A percentile compares a stretch with the other conserved stretches of the same genome.
phyloP scores from a whole-genome alignment of 108 stramenopile species.

The Skeletonema marinoi region DNA sequence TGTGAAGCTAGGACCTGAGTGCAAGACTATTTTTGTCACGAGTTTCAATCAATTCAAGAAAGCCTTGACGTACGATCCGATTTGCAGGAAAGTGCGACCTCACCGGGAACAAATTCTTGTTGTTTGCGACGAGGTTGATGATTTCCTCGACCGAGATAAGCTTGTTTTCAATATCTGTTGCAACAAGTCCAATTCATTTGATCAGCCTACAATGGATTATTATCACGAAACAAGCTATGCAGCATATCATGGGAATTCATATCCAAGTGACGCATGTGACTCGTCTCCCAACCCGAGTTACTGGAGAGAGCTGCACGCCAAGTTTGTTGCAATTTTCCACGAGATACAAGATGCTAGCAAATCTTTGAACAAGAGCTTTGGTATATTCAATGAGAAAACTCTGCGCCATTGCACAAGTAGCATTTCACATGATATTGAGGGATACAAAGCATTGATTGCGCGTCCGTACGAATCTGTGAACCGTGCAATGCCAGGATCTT shows the following conservation, averaged over 20 bases:
- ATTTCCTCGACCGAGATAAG: conserved; percentile 60
- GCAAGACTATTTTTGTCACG: conserved; percentile 56
- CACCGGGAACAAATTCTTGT: conserved; percentile 57
- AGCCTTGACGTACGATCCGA: conserved; percentile 58
- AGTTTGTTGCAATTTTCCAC: conserved; percentile 47
- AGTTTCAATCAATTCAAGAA: conserved; percentile 67
- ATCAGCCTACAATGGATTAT: conserved; percentile 36
- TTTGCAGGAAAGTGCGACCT: conserved; percentile 51
- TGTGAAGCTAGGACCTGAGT: conserved; percentile 25
- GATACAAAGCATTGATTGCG: conserved; percentile 62
- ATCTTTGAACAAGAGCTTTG: conserved; percentile 61
- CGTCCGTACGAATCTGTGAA: conserved; percentile 64
- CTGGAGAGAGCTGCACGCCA: conserved; percentile 47
- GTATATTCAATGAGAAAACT: conserved; percentile 63
- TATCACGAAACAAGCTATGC: conserved; percentile 44
- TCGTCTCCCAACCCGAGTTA: conserved; percentile 49
- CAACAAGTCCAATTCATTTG: conserved; percentile 56
- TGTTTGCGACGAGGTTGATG: conserved; percentile 58
- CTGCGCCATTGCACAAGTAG: conserved; percentile 55
- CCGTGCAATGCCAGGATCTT: conserved; percentile 62
- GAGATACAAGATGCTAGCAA: conserved; percentile 63
- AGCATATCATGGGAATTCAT: conserved; percentile 40
- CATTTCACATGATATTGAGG: conserved; percentile 59
- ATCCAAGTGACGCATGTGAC: conserved; percentile 10
- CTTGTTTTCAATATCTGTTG: conserved; percentile 66